phyloP scores from a whole-genome alignment of 202 grass and related monocot genomes.

The Alloteropsis angusta region DNA sequence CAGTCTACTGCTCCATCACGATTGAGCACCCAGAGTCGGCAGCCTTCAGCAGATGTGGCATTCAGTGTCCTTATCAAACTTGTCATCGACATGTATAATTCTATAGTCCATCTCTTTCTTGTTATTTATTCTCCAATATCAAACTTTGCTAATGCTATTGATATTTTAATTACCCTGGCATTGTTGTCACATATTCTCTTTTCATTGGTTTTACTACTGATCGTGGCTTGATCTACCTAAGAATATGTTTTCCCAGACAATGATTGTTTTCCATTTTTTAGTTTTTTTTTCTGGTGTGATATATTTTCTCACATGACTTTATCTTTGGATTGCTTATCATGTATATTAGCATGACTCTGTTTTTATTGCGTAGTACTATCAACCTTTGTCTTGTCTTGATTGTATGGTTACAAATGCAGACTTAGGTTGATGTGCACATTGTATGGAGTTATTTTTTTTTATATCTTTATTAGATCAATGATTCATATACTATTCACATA shows the following conservation, averaged over 20 bases:
- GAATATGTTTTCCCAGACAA: conserved; percentile 5
- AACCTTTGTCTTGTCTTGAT: too few relatives aligned
- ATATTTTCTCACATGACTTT: not conserved
- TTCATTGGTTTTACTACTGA: not conserved
- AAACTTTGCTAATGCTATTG: not conserved
- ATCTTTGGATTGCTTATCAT: too few relatives aligned
- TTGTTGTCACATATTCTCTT: not conserved
- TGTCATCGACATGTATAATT: conserved; percentile 92
- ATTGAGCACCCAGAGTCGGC: conserved; percentile 60
- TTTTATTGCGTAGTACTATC: too few relatives aligned
- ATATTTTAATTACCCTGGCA: not conserved
- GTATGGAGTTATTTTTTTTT: too few relatives aligned
- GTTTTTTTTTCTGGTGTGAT: not conserved
- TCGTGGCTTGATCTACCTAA: not conserved
- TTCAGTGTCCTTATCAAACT: conserved; percentile 99
- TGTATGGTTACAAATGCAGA: too few relatives aligned
- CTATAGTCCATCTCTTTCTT: conserved; percentile 16
- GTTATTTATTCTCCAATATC: conserved; percentile 22
- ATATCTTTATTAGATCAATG: too few relatives aligned
- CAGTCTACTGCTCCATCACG: conserved; percentile 46
- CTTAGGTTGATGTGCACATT: too few relatives aligned
- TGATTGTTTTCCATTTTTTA: not conserved
- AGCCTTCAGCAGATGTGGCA: conserved; percentile 84
- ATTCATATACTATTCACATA: too few relatives aligned
- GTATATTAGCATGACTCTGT: too few relatives aligned